Percentiles rank a stretch among this genome's conserved stretches.
Evolutionary conservation across 306 rosid species (phyloP).

Genomic region (Ormosia emarginata): DNA sequence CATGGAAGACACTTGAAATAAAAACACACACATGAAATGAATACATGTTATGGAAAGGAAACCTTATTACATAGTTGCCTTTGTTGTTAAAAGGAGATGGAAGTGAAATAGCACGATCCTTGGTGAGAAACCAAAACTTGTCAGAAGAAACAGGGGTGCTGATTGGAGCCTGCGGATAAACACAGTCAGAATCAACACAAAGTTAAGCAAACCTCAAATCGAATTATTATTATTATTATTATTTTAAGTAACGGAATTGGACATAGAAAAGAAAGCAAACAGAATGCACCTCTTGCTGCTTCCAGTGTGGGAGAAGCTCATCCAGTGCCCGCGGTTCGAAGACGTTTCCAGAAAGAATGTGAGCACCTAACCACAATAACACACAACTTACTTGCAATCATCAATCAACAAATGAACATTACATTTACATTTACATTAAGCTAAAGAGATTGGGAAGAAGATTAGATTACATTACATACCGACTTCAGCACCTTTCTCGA

Average conservation of each 20-base stretch:
- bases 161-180: conserved; percentile 74
- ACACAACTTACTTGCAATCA: not conserved
- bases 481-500: conserved; percentile 91
- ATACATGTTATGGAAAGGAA: conserved; percentile 18
- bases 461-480: conserved; percentile 43
- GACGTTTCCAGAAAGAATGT: conserved; percentile 86
- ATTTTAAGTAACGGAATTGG: not conserved
- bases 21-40: not conserved
- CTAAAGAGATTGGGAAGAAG: not conserved
- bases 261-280: not conserved
- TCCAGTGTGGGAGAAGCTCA: conserved; percentile 91
- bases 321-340: conserved; percentile 89
- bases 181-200: not conserved
- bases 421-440: not conserved
- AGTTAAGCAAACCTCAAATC: not conserved
- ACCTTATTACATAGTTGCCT: conserved; percentile 96
- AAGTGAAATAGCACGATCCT: conserved; percentile 68
- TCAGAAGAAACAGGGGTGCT: conserved; percentile 80
- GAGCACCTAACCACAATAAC: conserved; percentile 62
- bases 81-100: conserved; percentile 71
- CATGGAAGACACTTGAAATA: not conserved
- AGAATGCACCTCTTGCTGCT: conserved; percentile 62
- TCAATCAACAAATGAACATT: not conserved
- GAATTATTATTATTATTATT: too few species aligned
- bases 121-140: conserved; percentile 86